phyloP scores from a whole-genome alignment of 2,329 filamentous ascomycete species.

The Pezicula rhizophila region DNA sequence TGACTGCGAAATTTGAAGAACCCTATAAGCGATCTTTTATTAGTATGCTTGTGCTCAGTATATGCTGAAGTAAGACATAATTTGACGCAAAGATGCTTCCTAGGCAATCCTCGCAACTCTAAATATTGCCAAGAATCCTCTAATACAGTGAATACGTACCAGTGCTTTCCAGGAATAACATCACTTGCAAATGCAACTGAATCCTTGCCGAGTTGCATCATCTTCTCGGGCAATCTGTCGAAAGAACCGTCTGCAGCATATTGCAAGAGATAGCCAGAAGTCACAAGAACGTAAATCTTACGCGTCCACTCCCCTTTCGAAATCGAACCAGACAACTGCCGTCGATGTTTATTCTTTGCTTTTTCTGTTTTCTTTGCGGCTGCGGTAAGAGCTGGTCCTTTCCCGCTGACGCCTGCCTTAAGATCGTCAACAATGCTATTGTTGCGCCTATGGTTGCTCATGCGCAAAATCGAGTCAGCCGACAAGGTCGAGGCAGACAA shows the following conservation, averaged over 20 bases:
- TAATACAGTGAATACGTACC: slow-evolving; percentile 23
- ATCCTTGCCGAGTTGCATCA: slow-evolving; percentile 64
- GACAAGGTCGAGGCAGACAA: slow-evolving; percentile 62
- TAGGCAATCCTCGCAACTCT: no score
- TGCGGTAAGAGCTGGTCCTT: slow-evolving; percentile 8
- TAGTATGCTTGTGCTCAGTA: no score
- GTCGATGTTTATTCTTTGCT: slow-evolving; percentile 34
- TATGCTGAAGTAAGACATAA: no score
- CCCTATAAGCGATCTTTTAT: slow-evolving; percentile 30
- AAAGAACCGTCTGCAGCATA: slow-evolving; percentile 66
- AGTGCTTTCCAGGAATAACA: slow-evolving; percentile 71
- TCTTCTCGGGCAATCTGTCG: slow-evolving; percentile 68
- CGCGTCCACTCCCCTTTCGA: slow-evolving; percentile 56
- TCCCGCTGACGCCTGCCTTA: slow-evolving; percentile 18
- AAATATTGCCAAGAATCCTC: no score
- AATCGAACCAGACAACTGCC: slow-evolving; percentile 28
- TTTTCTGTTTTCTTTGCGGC: slow-evolving; percentile 32
- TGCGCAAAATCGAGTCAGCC: slow-evolving; percentile 62
- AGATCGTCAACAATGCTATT: slow-evolving; percentile 34
- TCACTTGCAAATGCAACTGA: slow-evolving; percentile 79
- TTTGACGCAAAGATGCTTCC: no score
- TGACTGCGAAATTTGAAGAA: slow-evolving; percentile 66
- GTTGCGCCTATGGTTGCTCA: slow-evolving; percentile 46
- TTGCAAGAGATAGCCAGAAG: slow-evolving; percentile 67
- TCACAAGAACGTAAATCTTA: slow-evolving; percentile 66